Evolutionary conservation across 148 eudicot genomes (phyloP).

Genomic region (Diospyros lotus): DNA sequence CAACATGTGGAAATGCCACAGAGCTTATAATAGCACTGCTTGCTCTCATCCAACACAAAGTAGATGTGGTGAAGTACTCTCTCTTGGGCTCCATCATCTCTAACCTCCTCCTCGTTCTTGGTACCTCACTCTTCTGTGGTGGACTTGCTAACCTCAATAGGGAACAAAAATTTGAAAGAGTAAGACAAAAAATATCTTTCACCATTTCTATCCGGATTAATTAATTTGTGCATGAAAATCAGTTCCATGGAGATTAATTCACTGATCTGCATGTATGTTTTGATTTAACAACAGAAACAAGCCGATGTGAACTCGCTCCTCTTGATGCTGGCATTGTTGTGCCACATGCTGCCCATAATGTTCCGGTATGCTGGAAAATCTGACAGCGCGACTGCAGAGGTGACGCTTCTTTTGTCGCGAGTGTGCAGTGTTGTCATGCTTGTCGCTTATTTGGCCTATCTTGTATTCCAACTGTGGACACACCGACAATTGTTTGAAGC

Average conservation of each 20-base stretch:
- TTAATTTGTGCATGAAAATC: too few relatives aligned
- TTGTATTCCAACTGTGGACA: slow-evolving; percentile 53
- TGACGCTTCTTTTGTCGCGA: slow-evolving; percentile 48
- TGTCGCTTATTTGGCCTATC: slow-evolving; percentile 48
- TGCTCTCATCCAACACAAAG: slow-evolving; percentile 45
- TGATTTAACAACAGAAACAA: slow-evolving; percentile 33
- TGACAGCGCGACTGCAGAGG: slow-evolving; percentile 2
- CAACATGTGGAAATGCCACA: slow-evolving; percentile 75
- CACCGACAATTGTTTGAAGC: slow-evolving; percentile 33
- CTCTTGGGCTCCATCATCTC: slow-evolving; percentile 66
- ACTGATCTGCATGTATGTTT: too few relatives aligned
- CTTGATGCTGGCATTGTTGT: slow-evolving; percentile 46
- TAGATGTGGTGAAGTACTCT: slow-evolving; percentile 53
- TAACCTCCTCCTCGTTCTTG: slow-evolving; percentile 62
- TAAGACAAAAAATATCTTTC: slow-evolving; percentile 9
- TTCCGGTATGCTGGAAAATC: slow-evolving; percentile 18
- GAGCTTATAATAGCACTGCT: slow-evolving; percentile 64
- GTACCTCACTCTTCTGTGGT: slow-evolving; percentile 52
- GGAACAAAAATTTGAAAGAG: slow-evolving; percentile 58
- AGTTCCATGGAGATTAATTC: too few relatives aligned
- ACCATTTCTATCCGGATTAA: too few relatives aligned
- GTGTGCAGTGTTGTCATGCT: slow-evolving; percentile 48
- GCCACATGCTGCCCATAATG: slow-evolving; percentile 48
- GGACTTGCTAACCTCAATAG: slow-evolving; percentile 49
- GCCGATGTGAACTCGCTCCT: slow-evolving; percentile 49